Evolutionary conservation across 768 basidiomycete species (phyloP), one percentile per base, ranked within the genome.

Genomic region (Boletellus ananas): DNA sequence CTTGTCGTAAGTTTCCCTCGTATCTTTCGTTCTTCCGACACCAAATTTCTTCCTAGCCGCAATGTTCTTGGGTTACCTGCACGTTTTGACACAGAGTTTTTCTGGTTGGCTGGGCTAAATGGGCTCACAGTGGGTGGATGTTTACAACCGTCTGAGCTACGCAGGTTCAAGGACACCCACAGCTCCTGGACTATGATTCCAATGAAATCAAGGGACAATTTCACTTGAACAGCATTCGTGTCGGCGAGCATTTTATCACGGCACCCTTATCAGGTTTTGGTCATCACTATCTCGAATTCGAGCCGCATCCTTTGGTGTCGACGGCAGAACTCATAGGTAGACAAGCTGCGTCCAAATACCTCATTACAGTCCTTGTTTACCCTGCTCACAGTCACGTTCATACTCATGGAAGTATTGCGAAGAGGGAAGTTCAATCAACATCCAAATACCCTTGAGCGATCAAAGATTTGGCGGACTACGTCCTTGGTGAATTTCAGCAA

Each of bases 341-440:
- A 37, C 46, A 17, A 0, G 9, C 37, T 25, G 0, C 31, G 16
- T 36, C 39, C 31, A 9, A 38, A 40, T 31, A 27, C 25, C 52
- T 45, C 20, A 29, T 43, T 27, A 23, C 11, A 17, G 17, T 33
- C 23, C 41, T 37, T 40, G 51, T 45, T 63, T 35, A 71, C 51
- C 18, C 4, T 6, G 12, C 33, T 13, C 18, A 27, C 50, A 81
- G 81, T 83, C 8, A 80, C 80, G 13, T 83, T 83, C 62, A 69
- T 84, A 33, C 75, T 84, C 66, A 78, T 84, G 74, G 82, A 84
- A 61, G 78, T 83, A 29, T 62, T 84, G 14, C 80, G 82, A 25
- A 75, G 81, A 41, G 77, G 80, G 36, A 77, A 80, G 31, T 84
- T 84, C 58, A 66, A 59, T 49, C 73, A 79, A 11, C 74, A 75